Conservation (phyloP, 2,329 filamentous ascomycete species). For the Uncinocarpus reesii region DNA sequence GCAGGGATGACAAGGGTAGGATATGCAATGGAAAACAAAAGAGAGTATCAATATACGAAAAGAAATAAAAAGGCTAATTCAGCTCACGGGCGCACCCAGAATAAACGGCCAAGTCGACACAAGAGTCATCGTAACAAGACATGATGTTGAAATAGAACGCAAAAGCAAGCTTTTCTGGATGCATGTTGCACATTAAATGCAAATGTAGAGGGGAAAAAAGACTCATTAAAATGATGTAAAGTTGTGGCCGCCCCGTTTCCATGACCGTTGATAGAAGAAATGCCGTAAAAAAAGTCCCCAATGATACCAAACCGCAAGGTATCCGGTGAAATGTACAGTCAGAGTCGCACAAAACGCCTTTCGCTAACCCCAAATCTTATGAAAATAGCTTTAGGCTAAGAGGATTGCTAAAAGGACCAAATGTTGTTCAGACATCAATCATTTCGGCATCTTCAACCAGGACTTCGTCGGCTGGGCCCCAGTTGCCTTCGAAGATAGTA, state of each 20-base stretch:
- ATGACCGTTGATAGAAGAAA: conserved; percentile 5
- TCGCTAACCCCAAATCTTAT: not conserved
- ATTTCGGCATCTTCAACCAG: conserved; percentile 51
- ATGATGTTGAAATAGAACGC: conserved; percentile 8
- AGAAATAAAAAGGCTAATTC: not conserved
- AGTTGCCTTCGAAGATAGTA: conserved; percentile 93
- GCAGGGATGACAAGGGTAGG: conserved; percentile 1
- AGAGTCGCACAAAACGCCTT: not conserved
- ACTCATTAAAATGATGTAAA: conserved; percentile 9
- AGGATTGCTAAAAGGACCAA: not conserved
- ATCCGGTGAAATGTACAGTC: conserved; percentile 9
- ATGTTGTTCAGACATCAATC: conserved; percentile 45
- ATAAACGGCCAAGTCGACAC: not conserved
- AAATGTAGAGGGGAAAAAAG: not conserved
- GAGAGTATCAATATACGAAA: not conserved
- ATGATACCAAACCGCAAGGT: conserved; percentile 7
- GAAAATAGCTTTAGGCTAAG: conserved; percentile 1
- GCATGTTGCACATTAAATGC: conserved; percentile 3
- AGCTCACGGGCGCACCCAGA: conserved; percentile 3
- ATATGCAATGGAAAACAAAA: not conserved
- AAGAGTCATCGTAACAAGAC: conserved; percentile 8
- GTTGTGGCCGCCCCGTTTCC: conserved; percentile 1
- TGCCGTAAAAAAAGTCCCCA: conserved; percentile 7
- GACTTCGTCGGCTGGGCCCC: conserved; percentile 66
- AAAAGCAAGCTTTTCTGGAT: not conserved